A percentile compares a stretch with the other conserved stretches of the same genome.
These are phyloP conservation scores for Mortierella sp. DNA, from an alignment of 371 early-diverging fungal species.

Conservation along the genomic window DNA sequence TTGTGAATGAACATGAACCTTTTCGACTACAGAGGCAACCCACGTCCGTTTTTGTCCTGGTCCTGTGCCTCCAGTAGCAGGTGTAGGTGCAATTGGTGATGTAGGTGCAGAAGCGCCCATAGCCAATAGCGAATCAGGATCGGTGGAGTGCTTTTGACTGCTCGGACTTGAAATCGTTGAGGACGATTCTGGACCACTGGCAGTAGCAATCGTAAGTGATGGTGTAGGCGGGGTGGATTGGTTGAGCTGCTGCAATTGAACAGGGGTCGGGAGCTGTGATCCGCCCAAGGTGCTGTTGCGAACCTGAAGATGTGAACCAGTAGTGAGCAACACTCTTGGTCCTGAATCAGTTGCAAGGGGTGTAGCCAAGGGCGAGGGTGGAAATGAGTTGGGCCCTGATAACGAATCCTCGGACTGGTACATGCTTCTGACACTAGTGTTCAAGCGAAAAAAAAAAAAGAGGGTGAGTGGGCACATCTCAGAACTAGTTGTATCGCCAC, in stretches of 20 bases:
- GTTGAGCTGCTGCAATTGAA: slow-evolving; percentile 13
- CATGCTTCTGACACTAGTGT: slow-evolving; percentile 42
- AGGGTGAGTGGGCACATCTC: background rate
- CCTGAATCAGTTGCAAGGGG: slow-evolving; percentile 18
- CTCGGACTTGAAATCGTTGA: slow-evolving; percentile 1
- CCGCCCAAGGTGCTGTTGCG: slow-evolving; percentile 34
- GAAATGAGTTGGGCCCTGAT: slow-evolving; percentile 27
- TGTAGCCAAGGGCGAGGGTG: slow-evolving; percentile 32
- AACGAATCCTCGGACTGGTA: slow-evolving; percentile 48
- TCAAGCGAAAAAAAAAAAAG: background rate
- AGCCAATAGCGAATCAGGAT: slow-evolving; percentile 17
- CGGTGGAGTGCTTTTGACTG: slow-evolving; percentile 3
- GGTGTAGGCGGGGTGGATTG: slow-evolving; percentile 28
- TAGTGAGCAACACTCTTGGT: slow-evolving; percentile 31
- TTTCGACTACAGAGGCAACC: slow-evolving; percentile 56
- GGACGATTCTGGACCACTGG: slow-evolving; percentile 1
- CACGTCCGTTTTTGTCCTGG: slow-evolving; percentile 25
- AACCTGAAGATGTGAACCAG: slow-evolving; percentile 19
- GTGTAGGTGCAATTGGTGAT: slow-evolving; percentile 18
- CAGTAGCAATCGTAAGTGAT: slow-evolving; percentile 13
- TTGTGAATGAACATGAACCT: slow-evolving; percentile 57
- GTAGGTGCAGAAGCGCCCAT: slow-evolving; percentile 20
- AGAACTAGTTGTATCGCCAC: too few species aligned
- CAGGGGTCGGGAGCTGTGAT: slow-evolving; percentile 14
- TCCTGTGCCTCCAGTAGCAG: background rate